Evolutionary conservation across 2,329 filamentous ascomycete species (phyloP), one percentile per base, ranked within the genome.

Genomic region (Aspergillus chevalieri): DNA sequence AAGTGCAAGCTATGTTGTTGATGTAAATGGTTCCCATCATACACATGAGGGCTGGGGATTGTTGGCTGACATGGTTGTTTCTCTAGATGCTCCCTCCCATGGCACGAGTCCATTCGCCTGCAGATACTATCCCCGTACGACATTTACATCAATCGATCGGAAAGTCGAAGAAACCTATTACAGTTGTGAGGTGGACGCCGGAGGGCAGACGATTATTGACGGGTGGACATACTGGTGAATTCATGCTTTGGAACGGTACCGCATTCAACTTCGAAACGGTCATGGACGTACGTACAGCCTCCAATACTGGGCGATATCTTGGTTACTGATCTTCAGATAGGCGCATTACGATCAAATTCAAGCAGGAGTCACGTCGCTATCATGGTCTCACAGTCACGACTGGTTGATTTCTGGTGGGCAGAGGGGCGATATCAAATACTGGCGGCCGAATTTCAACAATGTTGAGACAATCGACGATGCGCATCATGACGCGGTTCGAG

Each of bases 241-340:
- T 98, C 63, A 98, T 94, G 36, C 73, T 98, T 3, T 98, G 93
- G 93, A 98, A 98, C 67, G 93, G 93, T 55, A 97, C 92, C 41
- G 92, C 90, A 21, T 98, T 98, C 80, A 97, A 98, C 70, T 98
- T 98, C 62, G 93, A 98, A 74, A 97, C 93, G 3, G 96, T 98
- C 24, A 96, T 96, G 87, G 91, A 95, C 69, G 75, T 78, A 57
- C 47, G 71, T 65, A 36, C 26, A 15, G 7, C 5, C 9, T 44
- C 14, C 15, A 22, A 6, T 46, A 9, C 9, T 12, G 9, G 39
- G 6, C 2, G 8, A 3, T 5, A 22, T 38, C 26, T 47, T 47
- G 41, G 44, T 55, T 51, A 53, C 55, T 55, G 48, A 61, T 48
- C 22, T 24, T 21, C 10, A 8, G 28, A 36, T 52, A 78, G 75